Conservation (phyloP, 768 basidiomycete genomes). For the Mrakia gelida region DNA sequence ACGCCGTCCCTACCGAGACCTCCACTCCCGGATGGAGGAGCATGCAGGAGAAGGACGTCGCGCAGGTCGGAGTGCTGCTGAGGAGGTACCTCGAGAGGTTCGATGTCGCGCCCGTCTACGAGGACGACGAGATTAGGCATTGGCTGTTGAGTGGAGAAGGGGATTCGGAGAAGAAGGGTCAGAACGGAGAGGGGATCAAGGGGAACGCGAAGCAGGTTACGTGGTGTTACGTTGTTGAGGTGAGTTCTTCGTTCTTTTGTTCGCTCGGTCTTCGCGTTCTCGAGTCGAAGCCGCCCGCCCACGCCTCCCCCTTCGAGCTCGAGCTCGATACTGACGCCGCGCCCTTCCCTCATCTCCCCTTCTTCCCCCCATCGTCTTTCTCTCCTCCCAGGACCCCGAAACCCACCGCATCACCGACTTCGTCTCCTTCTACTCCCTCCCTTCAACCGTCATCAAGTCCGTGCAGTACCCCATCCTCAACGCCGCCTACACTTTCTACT, state of each 20-base stretch:
- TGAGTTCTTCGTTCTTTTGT: constrained; percentile 39
- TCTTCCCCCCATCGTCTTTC: not conserved
- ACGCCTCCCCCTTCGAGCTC: too few relatives aligned
- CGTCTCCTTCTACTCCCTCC: constrained; percentile 94
- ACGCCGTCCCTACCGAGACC: constrained; percentile 56
- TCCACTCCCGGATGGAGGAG: constrained; percentile 65
- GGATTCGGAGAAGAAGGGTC: constrained; percentile 51
- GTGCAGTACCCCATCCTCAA: constrained; percentile 68
- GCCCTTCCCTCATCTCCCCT: not conserved
- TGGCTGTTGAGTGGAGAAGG: constrained; percentile 77
- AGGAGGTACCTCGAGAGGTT: constrained; percentile 77
- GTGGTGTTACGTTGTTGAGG: constrained; percentile 96
- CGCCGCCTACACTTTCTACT: constrained; percentile 94
- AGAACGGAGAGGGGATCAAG: constrained; percentile 38
- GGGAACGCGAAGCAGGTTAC: constrained; percentile 44
- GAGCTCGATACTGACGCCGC: not conserved
- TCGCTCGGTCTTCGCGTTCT: not conserved
- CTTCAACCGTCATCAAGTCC: constrained; percentile 82
- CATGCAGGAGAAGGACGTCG: constrained; percentile 76
- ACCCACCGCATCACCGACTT: constrained; percentile 87
- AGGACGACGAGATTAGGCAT: constrained; percentile 73
- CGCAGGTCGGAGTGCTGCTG: constrained; percentile 65
- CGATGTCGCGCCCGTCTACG: constrained; percentile 71
- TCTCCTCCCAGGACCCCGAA: constrained; percentile 60
- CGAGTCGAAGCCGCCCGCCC: not conserved